phyloP scores from a whole-genome alignment of 192 early-diverging fungal species.

The Lobulomyces angularis region DNA sequence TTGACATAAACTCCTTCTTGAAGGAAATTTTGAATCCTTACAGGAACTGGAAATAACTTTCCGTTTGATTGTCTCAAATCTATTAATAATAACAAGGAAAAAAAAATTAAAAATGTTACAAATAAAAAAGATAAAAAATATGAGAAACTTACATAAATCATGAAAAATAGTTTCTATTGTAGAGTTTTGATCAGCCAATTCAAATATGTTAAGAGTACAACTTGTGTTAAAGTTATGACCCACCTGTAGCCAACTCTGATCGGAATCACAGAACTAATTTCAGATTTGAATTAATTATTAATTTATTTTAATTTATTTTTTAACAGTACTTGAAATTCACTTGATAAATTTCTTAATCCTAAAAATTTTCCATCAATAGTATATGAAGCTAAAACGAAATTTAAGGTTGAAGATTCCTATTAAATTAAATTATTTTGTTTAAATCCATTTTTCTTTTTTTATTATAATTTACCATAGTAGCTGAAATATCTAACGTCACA shows the following conservation, averaged over 20 bases:
- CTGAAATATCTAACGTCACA: neutral
- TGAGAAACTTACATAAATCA: slow-evolving; percentile 25
- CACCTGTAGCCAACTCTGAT: slow-evolving; percentile 16
- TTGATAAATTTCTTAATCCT: slow-evolving; percentile 21
- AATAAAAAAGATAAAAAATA: neutral
- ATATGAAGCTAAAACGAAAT: slow-evolving; percentile 29
- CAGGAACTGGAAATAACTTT: slow-evolving; percentile 24
- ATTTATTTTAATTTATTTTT: neutral
- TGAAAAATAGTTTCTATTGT: slow-evolving; percentile 24
- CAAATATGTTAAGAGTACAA: slow-evolving; percentile 15
- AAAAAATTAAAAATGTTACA: slow-evolving; percentile 2
- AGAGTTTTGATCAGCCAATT: slow-evolving; percentile 11
- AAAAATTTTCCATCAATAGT: slow-evolving; percentile 33
- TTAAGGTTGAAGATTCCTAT: slow-evolving; percentile 2
- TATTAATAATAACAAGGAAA: neutral
- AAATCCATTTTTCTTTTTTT: neutral
- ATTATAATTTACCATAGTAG: neutral
- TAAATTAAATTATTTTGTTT: neutral
- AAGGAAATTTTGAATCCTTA: slow-evolving; percentile 23
- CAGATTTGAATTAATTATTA: slow-evolving; percentile 6
- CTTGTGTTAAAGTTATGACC: slow-evolving; percentile 19
- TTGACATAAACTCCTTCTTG: slow-evolving; percentile 1
- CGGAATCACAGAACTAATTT: slow-evolving; percentile 6
- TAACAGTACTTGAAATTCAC: slow-evolving; percentile 12
- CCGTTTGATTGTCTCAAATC: no score